Evolutionary conservation across 2,329 filamentous ascomycete genomes (phyloP).

Genomic region (Hypoxylon sp.): DNA sequence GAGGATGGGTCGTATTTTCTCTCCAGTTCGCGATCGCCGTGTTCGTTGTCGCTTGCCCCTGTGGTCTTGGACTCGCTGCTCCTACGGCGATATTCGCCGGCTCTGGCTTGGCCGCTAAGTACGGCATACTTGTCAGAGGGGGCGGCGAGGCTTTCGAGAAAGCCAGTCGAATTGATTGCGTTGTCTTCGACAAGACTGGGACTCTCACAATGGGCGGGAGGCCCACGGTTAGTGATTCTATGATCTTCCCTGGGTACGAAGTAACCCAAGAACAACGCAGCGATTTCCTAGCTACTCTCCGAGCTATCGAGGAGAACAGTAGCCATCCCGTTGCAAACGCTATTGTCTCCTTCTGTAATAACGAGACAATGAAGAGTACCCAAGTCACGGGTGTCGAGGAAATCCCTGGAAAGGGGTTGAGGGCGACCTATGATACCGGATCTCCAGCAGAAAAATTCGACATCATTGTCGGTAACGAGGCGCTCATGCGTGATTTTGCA

Average conservation of each 20-base stretch:
- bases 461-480: constrained; percentile 80
- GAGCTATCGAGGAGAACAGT: constrained; percentile 77
- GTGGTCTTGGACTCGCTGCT: constrained; percentile 85
- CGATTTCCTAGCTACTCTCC: constrained; percentile 67
- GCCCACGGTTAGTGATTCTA: constrained; percentile 74
- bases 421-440: constrained; percentile 63
- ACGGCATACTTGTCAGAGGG: constrained; percentile 86
- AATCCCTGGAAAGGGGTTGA: constrained; percentile 79
- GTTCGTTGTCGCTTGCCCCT: constrained; percentile 89
- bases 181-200: constrained; percentile 92
- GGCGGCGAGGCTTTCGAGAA: constrained; percentile 90
- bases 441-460: constrained; percentile 58
- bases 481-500: constrained; percentile 70
- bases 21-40: constrained; percentile 88
- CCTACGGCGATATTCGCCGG: constrained; percentile 90
- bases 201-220: constrained; percentile 82
- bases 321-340: constrained; percentile 82
- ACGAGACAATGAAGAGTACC: constrained; percentile 50
- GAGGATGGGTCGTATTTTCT: constrained; percentile 80
- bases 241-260: constrained; percentile 56
- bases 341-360: constrained; percentile 73
- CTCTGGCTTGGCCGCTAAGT: constrained; percentile 81
- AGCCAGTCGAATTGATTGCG: constrained; percentile 81
- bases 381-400: constrained; percentile 70
- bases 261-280: constrained; percentile 44